These are phyloP conservation scores for Neopestalotiopsis sp. DNA, from an alignment of 2,329 filamentous ascomycete genomes.

Conservation along the genomic window DNA sequence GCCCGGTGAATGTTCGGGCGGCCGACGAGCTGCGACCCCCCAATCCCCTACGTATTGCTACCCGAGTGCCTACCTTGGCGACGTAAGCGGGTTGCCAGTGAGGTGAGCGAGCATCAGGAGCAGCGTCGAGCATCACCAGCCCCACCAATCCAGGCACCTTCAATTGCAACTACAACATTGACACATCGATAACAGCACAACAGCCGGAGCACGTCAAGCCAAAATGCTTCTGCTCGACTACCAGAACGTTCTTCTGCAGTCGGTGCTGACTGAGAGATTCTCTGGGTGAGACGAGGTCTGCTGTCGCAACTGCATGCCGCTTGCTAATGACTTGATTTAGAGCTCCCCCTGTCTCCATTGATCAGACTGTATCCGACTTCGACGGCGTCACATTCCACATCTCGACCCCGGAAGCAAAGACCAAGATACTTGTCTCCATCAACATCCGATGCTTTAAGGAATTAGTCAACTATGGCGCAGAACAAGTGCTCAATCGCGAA, in stretches of 20 bases:
- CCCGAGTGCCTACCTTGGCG: not conserved
- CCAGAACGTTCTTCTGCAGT: slow-evolving; percentile 97
- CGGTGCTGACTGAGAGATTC: slow-evolving; percentile 93
- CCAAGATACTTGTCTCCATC: slow-evolving; percentile 93
- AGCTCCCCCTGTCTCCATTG: slow-evolving; percentile 84
- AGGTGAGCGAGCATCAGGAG: not conserved
- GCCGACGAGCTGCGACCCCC: not conserved
- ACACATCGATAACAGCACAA: slow-evolving; percentile 11
- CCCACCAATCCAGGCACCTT: slow-evolving; percentile 25
- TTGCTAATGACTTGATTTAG: slow-evolving; percentile 50
- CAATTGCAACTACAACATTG: slow-evolving; percentile 17
- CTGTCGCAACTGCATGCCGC: slow-evolving; percentile 17
- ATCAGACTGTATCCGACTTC: slow-evolving; percentile 98
- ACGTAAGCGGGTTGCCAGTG: not conserved
- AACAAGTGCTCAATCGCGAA: slow-evolving; percentile 89
- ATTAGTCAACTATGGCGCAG: slow-evolving; percentile 89
- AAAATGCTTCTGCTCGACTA: slow-evolving; percentile 95
- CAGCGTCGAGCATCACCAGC: slow-evolving; percentile 19
- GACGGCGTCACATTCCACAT: slow-evolving; percentile 99
- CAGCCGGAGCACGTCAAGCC: slow-evolving; percentile 25
- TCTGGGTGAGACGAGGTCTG: slow-evolving; percentile 68
- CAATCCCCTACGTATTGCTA: not conserved
- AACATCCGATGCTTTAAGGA: slow-evolving; percentile 95
- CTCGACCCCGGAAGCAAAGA: slow-evolving; percentile 92
- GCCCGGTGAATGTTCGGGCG: slow-evolving; percentile 13